Evolutionary conservation across 306 rosid species (phyloP).

Genomic region (Quercus agrifolia): DNA sequence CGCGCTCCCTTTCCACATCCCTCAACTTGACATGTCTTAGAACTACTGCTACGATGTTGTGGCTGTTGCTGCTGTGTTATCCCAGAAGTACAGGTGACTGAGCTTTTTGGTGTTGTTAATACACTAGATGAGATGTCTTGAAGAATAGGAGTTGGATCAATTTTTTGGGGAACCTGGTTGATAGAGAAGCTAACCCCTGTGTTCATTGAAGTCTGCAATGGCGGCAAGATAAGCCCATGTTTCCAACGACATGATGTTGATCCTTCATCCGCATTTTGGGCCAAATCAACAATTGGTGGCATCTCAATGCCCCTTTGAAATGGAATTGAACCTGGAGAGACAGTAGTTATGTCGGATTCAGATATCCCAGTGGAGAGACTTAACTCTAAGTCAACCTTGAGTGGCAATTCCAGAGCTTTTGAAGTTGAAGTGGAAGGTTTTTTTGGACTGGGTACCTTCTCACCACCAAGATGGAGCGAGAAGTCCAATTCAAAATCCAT

Average conservation of each 20-base stretch:
- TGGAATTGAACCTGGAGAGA: constrained; percentile 39
- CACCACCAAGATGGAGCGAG: constrained; percentile 63
- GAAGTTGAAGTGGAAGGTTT: constrained; percentile 36
- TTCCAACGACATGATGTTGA: constrained; percentile 61
- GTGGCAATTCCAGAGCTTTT: constrained; percentile 44
- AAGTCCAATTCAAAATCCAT: constrained; percentile 80
- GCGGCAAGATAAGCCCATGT: constrained; percentile 33
- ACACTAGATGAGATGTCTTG: constrained; percentile 48
- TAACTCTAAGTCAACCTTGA: constrained; percentile 67
- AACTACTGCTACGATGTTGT: constrained; percentile 48
- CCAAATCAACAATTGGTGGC: constrained; percentile 29
- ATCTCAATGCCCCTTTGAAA: constrained; percentile 49
- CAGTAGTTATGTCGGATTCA: constrained; percentile 69
- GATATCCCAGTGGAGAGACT: constrained; percentile 73
- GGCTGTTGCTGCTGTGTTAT: constrained; percentile 51
- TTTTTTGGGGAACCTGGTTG: constrained; percentile 41
- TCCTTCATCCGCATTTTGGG: constrained; percentile 61
- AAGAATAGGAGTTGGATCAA: constrained; percentile 36
- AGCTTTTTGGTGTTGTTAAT: constrained; percentile 58
- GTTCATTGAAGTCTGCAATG: constrained; percentile 31
- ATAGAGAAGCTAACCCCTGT: constrained; percentile 33
- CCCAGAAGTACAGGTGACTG: constrained; percentile 74
- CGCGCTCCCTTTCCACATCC: constrained; percentile 97
- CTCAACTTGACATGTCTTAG: constrained; percentile 77
- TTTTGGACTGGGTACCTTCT: constrained; percentile 51